phyloP scores from a whole-genome alignment of 192 early-diverging fungal genomes.

The Mortierella hygrophila region DNA sequence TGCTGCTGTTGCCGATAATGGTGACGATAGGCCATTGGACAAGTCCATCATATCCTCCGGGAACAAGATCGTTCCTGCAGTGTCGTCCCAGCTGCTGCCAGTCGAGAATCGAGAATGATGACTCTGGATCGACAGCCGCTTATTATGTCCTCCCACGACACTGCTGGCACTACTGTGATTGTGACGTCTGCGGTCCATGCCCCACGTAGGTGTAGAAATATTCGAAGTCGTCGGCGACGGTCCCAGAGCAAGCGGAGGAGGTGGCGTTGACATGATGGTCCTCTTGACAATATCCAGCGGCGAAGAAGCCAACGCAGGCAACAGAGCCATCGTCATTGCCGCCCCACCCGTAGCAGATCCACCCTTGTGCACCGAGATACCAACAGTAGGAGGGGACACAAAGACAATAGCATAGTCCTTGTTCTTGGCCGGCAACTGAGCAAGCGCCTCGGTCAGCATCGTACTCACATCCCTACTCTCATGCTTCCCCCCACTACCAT shows the following conservation, averaged over 20 bases:
- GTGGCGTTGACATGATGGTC: conserved; percentile 29
- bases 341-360: background rate
- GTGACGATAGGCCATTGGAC: conserved; percentile 13
- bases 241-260: background rate
- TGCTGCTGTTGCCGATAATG: background rate
- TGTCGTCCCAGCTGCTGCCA: conserved; percentile 44
- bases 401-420: conserved; percentile 46
- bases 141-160: background rate
- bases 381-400: background rate
- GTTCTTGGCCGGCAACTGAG: conserved; percentile 39
- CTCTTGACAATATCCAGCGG: conserved; percentile 31
- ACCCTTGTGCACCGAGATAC: background rate
- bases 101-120: conserved; percentile 34
- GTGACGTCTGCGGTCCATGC: background rate
- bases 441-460: conserved; percentile 34
- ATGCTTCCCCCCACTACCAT: background rate
- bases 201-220: background rate
- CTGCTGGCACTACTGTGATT: background rate
- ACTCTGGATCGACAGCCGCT: conserved; percentile 25
- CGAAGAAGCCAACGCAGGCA: conserved; percentile 26
- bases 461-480: conserved; percentile 19
- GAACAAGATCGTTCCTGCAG: conserved; percentile 12
- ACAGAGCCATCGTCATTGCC: background rate
- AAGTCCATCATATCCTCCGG: conserved; percentile 19
- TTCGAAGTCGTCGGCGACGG: conserved; percentile 10